Base-by-base conservation (phyloP, 345 rosid species). In the Aethionema arabicum region DNA sequence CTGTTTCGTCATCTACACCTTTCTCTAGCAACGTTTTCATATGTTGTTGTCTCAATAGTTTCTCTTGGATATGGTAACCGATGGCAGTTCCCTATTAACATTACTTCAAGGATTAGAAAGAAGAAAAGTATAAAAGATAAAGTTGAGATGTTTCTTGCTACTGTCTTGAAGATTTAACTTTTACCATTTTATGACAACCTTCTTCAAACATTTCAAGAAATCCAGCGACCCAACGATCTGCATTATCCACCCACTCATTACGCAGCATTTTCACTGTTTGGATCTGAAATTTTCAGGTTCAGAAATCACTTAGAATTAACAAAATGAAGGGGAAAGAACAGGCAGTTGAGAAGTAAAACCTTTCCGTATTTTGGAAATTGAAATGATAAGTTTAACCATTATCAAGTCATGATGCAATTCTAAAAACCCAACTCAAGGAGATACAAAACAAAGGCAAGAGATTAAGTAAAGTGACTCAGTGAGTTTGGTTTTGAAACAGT, bases 221-320 rank as follows among this genome's bases (percentile, higher is more conserved):
- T 64, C 99, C 99, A 30, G 95, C 91, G n/a, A 93, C 99, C 91
- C 83, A 87, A 4, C 99, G 85, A 74, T 93, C 97, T 55, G 99
- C 99, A 70, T 93, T 93, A 78, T 85, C 97, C 42, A 93, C 96
- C 99, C 99, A 93, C 75, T 87, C 96, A 54, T 88, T 78, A 43
- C 85, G 89, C 79, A 70, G 86, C 97, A 27, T 75, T 83, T 85
- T 85, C 72, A 84, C 97, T 2, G 82, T 87, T 83, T 85, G 95
- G 45, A 90, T 82, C 97, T 90, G 52, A 41, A 42, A 50, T 29
- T 38, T 3, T 16, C 38, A 0, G 12, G 32, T 59, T 31, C n/a
- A 35, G 6, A 56, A 12, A 39, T 21, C 27, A 21, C 27, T 1
- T 21, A 21, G 27, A 21, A 21, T 46, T 8, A 64, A 42, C 8